phyloP scores from a whole-genome alignment of 2,329 filamentous ascomycete species.

The Cladosporium halotolerans region DNA sequence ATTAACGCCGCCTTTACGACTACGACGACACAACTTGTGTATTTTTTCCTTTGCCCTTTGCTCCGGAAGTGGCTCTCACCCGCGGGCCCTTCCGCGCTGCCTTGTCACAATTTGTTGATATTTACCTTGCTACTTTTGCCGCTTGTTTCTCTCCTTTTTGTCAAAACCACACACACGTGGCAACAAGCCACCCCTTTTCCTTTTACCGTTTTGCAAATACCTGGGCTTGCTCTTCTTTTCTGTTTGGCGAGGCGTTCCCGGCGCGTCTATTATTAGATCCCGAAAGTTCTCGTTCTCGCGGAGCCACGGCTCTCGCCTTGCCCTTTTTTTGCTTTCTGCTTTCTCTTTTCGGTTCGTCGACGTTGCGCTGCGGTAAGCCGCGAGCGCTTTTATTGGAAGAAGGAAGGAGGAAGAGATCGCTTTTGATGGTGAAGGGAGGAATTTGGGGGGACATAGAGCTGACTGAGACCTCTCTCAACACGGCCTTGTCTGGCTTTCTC shows the following conservation, averaged over 20 bases:
- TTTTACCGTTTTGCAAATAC: background rate
- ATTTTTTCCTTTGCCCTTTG: background rate
- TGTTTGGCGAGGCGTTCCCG: conserved; percentile 5
- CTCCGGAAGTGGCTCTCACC: background rate
- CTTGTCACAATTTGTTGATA: background rate
- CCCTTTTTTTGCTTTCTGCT: too few relatives aligned
- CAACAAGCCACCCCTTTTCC: background rate
- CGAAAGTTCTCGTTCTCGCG: too few relatives aligned
- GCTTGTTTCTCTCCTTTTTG: background rate
- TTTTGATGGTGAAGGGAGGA: background rate
- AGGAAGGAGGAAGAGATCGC: background rate
- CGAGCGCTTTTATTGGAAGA: background rate
- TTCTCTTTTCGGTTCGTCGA: too few relatives aligned
- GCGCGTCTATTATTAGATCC: background rate
- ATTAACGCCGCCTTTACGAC: conserved; percentile 10
- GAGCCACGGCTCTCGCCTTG: too few relatives aligned
- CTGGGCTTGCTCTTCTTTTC: background rate
- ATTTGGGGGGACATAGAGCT: too few relatives aligned
- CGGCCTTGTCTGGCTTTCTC: background rate
- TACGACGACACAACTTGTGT: background rate
- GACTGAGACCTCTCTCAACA: too few relatives aligned
- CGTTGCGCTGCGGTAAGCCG: too few relatives aligned
- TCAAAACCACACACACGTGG: background rate
- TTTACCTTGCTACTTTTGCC: background rate
- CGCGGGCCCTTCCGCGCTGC: background rate